Evolutionary conservation across 2,329 filamentous ascomycete genomes (phyloP).

Genomic region (Diplodia intermedia): DNA sequence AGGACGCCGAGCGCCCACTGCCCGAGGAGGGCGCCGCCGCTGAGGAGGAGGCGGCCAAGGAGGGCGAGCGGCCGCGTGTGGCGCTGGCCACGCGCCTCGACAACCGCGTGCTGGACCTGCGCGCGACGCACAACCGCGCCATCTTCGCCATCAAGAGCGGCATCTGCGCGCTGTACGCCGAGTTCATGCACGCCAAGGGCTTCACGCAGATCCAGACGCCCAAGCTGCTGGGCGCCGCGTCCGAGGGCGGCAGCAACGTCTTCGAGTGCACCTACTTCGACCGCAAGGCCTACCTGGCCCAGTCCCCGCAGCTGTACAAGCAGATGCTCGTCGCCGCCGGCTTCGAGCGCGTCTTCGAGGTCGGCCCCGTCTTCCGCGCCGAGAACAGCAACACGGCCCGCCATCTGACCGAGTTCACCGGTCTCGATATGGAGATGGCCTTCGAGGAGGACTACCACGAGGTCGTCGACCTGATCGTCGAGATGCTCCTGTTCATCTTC

Average conservation of each 20-base stretch:
- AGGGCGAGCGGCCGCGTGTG: slow-evolving; percentile 70
- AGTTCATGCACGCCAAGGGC: slow-evolving; percentile 76
- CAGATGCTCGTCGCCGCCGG: slow-evolving; percentile 83
- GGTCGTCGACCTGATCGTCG: slow-evolving; percentile 74
- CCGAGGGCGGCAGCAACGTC: slow-evolving; percentile 91
- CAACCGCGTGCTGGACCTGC: slow-evolving; percentile 91
- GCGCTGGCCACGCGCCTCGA: slow-evolving; percentile 84
- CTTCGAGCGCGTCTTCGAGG: slow-evolving; percentile 77
- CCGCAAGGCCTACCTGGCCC: slow-evolving; percentile 78
- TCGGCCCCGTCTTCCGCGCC: slow-evolving; percentile 83
- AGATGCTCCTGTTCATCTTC: slow-evolving; percentile 80
- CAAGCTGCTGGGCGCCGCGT: slow-evolving; percentile 86
- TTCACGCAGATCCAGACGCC: slow-evolving; percentile 90
- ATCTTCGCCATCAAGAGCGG: slow-evolving; percentile 75
- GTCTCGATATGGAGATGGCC: slow-evolving; percentile 89
- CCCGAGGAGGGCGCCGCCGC: slow-evolving; percentile 56
- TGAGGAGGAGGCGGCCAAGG: slow-evolving; percentile 51
- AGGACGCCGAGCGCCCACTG: slow-evolving; percentile 59
- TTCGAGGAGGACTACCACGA: slow-evolving; percentile 81
- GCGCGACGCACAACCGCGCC: slow-evolving; percentile 88
- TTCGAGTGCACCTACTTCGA: slow-evolving; percentile 92
- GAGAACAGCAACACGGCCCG: slow-evolving; percentile 85
- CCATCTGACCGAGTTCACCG: slow-evolving; percentile 88
- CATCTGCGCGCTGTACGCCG: slow-evolving; percentile 73
- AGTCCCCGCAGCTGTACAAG: slow-evolving; percentile 87